Evolutionary conservation across 1,139 yeast species (phyloP).

Genomic region (Debaryomycetaceae sp.): DNA sequence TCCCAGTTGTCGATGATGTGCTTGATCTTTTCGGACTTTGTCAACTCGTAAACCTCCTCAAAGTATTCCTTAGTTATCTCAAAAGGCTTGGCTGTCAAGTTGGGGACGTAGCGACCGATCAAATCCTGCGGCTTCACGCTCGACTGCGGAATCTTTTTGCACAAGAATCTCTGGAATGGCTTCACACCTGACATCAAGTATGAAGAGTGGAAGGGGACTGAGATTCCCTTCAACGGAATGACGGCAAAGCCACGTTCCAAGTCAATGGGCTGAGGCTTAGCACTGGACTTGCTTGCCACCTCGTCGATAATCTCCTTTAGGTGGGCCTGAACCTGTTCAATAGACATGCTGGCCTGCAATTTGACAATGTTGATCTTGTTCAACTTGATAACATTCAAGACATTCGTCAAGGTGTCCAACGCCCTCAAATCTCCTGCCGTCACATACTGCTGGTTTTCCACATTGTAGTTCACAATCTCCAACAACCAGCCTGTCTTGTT

Average conservation of each 20-base stretch:
- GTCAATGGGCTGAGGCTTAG: slow-evolving; percentile 93
- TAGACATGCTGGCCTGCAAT: slow-evolving; percentile 67
- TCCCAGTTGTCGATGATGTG: slow-evolving; percentile 93
- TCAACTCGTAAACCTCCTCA: slow-evolving; percentile 86
- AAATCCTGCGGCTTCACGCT: slow-evolving; percentile 92
- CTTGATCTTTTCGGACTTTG: slow-evolving; percentile 87
- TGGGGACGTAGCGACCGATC: slow-evolving; percentile 93
- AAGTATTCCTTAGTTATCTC: slow-evolving; percentile 92
- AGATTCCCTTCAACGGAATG: slow-evolving; percentile 94
- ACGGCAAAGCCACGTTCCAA: slow-evolving; percentile 97
- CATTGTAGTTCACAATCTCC: slow-evolving; percentile 97
- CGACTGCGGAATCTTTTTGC: slow-evolving; percentile 89
- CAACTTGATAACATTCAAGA: slow-evolving; percentile 80
- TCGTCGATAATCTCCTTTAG: slow-evolving; percentile 79
- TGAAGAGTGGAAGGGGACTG: slow-evolving; percentile 98
- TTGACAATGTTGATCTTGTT: slow-evolving; percentile 91
- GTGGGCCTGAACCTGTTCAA: slow-evolving; percentile 83
- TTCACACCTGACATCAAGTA: slow-evolving; percentile 96
- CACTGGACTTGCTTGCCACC: slow-evolving; percentile 67
- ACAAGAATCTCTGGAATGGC: slow-evolving; percentile 96
- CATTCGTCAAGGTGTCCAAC: slow-evolving; percentile 86
- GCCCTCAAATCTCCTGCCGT: slow-evolving; percentile 98
- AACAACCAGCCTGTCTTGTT: slow-evolving; percentile 82
- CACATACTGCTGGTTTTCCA: slow-evolving; percentile 96
- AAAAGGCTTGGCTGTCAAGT: slow-evolving; percentile 96